Evolutionary conservation across 768 basidiomycete species (phyloP).

Genomic region (Agrocybe pediades): DNA sequence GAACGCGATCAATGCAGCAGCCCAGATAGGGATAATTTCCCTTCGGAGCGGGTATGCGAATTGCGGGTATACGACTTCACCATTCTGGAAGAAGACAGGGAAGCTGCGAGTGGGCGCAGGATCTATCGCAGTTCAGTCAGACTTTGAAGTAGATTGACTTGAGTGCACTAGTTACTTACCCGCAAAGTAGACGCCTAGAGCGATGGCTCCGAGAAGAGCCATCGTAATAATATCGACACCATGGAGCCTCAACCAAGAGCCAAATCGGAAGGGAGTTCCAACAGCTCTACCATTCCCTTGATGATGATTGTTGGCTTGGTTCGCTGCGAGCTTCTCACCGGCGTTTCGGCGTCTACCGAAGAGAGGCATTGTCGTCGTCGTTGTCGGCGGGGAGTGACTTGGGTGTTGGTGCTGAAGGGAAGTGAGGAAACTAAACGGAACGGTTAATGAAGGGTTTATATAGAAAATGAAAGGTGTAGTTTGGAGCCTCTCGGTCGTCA

Average conservation of each 20-base stretch:
- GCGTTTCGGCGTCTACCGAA: constrained; percentile 16
- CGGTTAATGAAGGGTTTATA: constrained; percentile 9
- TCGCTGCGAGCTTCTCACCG: constrained; percentile 8
- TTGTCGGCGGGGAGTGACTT: not conserved
- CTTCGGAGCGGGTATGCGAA: constrained; percentile 51
- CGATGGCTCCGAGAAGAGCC: constrained; percentile 57
- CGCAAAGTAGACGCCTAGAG: constrained; percentile 55
- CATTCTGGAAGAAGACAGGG: constrained; percentile 45
- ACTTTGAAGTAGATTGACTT: not conserved
- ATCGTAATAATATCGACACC: constrained; percentile 55
- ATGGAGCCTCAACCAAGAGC: constrained; percentile 47
- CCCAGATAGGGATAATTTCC: constrained; percentile 57
- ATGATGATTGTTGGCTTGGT: not conserved
- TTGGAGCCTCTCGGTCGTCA: constrained; percentile 13
- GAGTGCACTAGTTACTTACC: constrained; percentile 22
- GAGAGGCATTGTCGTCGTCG: constrained; percentile 13
- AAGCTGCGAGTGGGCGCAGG: constrained; percentile 47
- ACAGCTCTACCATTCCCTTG: constrained; percentile 10
- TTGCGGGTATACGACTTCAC: constrained; percentile 53
- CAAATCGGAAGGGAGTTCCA: constrained; percentile 32
- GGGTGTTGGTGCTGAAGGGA: not conserved
- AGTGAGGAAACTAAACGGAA: not conserved
- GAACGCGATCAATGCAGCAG: constrained; percentile 54
- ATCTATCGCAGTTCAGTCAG: constrained; percentile 19
- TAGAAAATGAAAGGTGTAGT: not conserved